Base-by-base conservation (phyloP, 2,329 filamentous ascomycete species). In the Dactylonectria macrodidyma region DNA sequence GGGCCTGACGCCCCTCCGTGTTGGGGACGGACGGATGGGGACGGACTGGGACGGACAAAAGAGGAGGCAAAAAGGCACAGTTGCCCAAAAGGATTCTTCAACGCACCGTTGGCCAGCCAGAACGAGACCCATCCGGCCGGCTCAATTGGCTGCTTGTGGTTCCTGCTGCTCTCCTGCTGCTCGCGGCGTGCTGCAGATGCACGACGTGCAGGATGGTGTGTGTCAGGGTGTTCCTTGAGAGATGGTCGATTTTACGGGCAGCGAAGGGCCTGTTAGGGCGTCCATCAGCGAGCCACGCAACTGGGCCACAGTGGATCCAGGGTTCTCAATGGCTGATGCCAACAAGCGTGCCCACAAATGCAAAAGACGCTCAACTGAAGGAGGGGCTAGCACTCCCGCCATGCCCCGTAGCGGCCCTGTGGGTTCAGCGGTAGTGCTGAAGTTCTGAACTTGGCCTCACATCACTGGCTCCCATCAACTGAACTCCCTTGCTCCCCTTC, bases 61-160 rank as follows among this genome's bases (percentile, higher is more conserved):
- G 26, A 30, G 26, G 26, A 30, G 26, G 26, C 26, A 30, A 30
- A 22, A 48, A 50, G 55, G 36, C 48, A 26, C 48, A 51, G 38
- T 10, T 50, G 19, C 48, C 58, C 47, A 47, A 46, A 58, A 47
- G 38, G 59, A 66, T 52, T 33, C 30, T 11, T 24, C 36, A 34
- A 34, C 47, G 59, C 41, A 41, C 38, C 55, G 65, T 67, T 67
- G 65, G 59, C 65, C 65, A 64, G 65, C 41, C 65, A 67, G 56
- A 56, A 19, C 34, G 30, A 52, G 51, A 14, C 54, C 55, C 50
- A 59, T 55, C 38, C 14, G 41, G 26, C 19, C 41, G 34, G 22
- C 44, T 41, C 65, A 46, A 66, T 66, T 66, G 64, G 64, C 38
- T 59, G 30, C 44, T 52, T 24, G 47, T 33, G 19, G 50, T 54